Percentiles rank a stretch among this genome's conserved stretches.
Evolutionary conservation across 768 basidiomycete genomes (phyloP).

Genomic region (Hericium alpestre): DNA sequence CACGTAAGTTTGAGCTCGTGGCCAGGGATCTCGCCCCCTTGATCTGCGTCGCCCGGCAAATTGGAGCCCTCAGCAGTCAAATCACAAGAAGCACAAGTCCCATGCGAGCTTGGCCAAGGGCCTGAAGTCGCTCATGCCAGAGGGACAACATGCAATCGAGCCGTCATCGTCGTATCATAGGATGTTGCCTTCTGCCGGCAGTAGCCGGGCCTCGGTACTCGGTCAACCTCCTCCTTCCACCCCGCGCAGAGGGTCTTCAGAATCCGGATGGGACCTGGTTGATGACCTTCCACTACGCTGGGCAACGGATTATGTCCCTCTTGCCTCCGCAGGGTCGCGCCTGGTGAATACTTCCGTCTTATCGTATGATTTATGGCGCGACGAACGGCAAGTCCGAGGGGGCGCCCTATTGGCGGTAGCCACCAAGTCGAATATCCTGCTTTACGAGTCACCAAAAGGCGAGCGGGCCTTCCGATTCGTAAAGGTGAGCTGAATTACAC

Average conservation of each 20-base stretch:
- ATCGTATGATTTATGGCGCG: conserved; percentile 60
- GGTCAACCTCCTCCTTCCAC: neutral
- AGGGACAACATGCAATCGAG: conserved; percentile 24
- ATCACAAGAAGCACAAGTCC: conserved; percentile 36
- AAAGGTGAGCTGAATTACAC: conserved; percentile 39
- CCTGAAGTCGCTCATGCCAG: conserved; percentile 47
- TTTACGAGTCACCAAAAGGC: conserved; percentile 76
- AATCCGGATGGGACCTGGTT: conserved; percentile 48
- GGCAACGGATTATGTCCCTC: conserved; percentile 79
- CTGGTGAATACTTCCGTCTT: conserved; percentile 46
- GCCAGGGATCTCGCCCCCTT: conserved; percentile 49
- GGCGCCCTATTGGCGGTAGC: conserved; percentile 59
- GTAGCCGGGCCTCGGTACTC: neutral
- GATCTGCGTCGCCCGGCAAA: conserved; percentile 43
- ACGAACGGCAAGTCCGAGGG: conserved; percentile 39
- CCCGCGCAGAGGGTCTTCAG: neutral
- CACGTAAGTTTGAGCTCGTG: neutral
- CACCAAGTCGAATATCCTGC: conserved; percentile 58
- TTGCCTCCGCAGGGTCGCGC: conserved; percentile 60
- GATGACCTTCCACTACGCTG: conserved; percentile 68
- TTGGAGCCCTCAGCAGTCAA: conserved; percentile 40
- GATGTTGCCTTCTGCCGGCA: neutral
- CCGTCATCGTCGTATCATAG: conserved; percentile 9
- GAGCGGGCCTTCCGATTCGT: conserved; percentile 77
- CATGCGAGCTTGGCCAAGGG: conserved; percentile 53